phyloP scores from a whole-genome alignment of 2,329 filamentous ascomycete species.

The Phyllosticta capitalensis region DNA sequence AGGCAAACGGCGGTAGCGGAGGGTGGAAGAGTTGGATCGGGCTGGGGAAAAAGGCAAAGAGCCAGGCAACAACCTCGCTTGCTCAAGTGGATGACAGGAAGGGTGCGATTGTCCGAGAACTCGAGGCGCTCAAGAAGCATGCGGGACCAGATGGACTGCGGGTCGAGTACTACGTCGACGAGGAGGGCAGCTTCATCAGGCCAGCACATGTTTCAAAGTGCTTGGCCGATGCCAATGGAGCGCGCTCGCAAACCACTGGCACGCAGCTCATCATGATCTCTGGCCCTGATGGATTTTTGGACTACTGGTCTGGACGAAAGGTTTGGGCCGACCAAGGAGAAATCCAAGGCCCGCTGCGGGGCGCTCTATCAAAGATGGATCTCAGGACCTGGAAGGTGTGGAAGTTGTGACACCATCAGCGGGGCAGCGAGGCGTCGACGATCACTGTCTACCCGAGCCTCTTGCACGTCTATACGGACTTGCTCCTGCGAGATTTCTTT shows the following conservation, averaged over 20 bases:
- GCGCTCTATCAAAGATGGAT: slow-evolving; percentile 54
- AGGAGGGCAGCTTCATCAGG: slow-evolving; percentile 59
- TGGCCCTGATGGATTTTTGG: slow-evolving; percentile 83
- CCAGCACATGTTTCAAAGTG: slow-evolving; percentile 27
- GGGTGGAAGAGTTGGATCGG: slow-evolving; percentile 1
- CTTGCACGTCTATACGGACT: neutral
- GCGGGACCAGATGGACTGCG: slow-evolving; percentile 22
- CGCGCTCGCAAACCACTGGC: slow-evolving; percentile 6
- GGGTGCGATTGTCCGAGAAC: slow-evolving; percentile 49
- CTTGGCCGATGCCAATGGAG: slow-evolving; percentile 5
- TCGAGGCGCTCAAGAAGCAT: slow-evolving; percentile 51
- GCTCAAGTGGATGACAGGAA: slow-evolving; percentile 20
- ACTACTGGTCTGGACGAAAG: slow-evolving; percentile 71
- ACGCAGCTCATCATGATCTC: slow-evolving; percentile 64
- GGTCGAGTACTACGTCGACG: slow-evolving; percentile 73
- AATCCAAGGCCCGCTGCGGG: slow-evolving; percentile 63
- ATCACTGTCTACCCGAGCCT: neutral
- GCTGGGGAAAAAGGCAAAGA: neutral
- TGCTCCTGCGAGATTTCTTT: neutral
- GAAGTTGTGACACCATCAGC: slow-evolving; percentile 38
- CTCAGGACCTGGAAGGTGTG: slow-evolving; percentile 48
- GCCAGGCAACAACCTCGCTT: slow-evolving; percentile 11
- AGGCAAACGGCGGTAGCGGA: slow-evolving; percentile 14
- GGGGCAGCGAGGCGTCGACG: neutral
- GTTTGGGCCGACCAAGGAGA: slow-evolving; percentile 63